Conservation (phyloP, 768 basidiomycete genomes). For the Ramaria sp. region DNA sequence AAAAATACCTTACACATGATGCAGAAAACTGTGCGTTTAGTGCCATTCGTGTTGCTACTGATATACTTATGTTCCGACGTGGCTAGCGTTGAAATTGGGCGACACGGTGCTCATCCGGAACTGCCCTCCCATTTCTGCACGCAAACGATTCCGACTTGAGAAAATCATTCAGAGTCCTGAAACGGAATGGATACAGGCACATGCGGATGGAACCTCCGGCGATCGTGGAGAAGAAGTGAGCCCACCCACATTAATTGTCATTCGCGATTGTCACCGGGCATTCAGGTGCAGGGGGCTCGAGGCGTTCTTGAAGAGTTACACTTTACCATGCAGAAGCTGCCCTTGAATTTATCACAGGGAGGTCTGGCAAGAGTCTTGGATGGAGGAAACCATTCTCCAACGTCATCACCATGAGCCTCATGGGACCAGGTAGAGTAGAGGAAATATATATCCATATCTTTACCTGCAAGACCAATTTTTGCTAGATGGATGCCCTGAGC, state of each 20-base stretch:
- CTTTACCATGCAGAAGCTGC: background rate
- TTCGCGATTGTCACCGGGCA: background rate
- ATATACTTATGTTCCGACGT: slow-evolving; percentile 6
- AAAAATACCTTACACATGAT: slow-evolving; percentile 73
- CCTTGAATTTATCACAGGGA: no score
- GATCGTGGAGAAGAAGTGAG: slow-evolving; percentile 9
- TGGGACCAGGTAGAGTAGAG: no score
- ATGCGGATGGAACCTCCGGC: background rate
- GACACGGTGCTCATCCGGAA: slow-evolving; percentile 73
- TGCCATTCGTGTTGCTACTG: background rate
- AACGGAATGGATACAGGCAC: slow-evolving; percentile 28
- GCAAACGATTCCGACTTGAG: slow-evolving; percentile 68
- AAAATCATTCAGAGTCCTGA: slow-evolving; percentile 59
- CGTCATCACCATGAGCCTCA: no score
- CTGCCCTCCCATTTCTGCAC: slow-evolving; percentile 69
- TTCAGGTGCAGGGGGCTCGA: background rate
- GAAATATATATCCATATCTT: no score
- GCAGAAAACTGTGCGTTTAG: slow-evolving; percentile 49
- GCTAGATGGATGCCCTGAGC: no score
- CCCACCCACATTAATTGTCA: no score
- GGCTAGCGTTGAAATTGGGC: slow-evolving; percentile 34
- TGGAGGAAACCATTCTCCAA: background rate
- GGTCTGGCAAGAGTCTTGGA: background rate
- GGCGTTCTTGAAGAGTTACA: background rate
- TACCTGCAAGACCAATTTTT: no score